Evolutionary conservation across 192 early-diverging fungal genomes (phyloP), one percentile per base, ranked within the genome.

Genomic region (Helicostylum pulchrum): DNA sequence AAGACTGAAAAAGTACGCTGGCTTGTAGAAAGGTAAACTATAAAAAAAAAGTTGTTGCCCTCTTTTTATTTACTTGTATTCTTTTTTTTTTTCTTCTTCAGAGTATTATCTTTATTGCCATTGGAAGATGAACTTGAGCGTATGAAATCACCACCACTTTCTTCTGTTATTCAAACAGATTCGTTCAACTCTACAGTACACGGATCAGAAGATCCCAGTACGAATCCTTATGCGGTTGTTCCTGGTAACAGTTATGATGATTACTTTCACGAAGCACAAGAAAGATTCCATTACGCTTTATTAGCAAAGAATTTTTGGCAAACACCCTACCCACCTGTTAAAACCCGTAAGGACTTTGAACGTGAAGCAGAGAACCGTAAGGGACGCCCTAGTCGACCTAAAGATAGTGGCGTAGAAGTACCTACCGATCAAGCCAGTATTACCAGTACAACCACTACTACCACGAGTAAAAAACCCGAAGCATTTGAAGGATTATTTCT

Each of bases 401-500:
- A 64, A 39, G 45, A 31, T 19, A 20, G 42, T 7, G 30, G 15
- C n/a, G 47, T 26, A 9, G 60, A 62, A n/a, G 17, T 68, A 75
- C 19, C 43, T 10, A 42, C 36, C 15, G 57, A 59, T 59, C 57
- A 59, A 23, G 57, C 57, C 20, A 59, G 57, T 39, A 45, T 59
- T 12, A 42, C 42, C 14, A 59, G 57, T 45, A 14, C 57, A 45
- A 44, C 31, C 17, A 23, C 21, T 12, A 56, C 39, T 6, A 15
- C 21, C 7, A 39, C 52, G 30, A 39, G 14, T 12, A 64, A 53
- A 7, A 60, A 59, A n/a, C 48, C 47, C 4, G 61, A 63, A 50
- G 52, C 52, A 11, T 86, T 80, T 46, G 83, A 83, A n/a, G 85
- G 85, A 20, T 65, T 72, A 3, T 86, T 86, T 55, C 48, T 86